Evolutionary conservation across 129 eudicot genomes (phyloP), one percentile per base, ranked within the genome.

Genomic region (Flaveria ramosissima): DNA sequence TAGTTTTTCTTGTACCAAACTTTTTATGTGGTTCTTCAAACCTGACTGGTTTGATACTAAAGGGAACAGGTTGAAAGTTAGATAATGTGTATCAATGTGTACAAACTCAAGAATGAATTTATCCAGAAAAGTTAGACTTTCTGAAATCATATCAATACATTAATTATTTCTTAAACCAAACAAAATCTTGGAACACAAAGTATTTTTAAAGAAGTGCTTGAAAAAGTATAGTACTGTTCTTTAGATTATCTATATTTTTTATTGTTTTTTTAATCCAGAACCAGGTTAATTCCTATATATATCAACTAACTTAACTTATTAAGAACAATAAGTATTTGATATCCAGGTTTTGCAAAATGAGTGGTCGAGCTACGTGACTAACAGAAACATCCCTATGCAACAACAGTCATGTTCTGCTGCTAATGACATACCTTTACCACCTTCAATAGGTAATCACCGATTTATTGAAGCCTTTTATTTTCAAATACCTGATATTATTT

Each of bases 391-490:
- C 13, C 16, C 43, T 47, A 78, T 20, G 42, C 64, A 65, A 41
- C 78, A 39, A 68, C 77, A 9, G 2, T 47, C 32, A 64, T n/a
- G 27, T 61, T 30, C 72, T 13, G 27, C 48, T 73, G 51, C 71
- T 77, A 81, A 80, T 55, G 64, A n/a, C 32, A 77, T 82, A 78
- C 89, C 89, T 70, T 81, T 80, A 17, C 89, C 85, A 27, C 89
- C 90, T 72, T 39, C 78, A 56, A 75, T 78, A 77, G 87, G 95
- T 86, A 76, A 77, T 75, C 69, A n/a, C 30, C 26, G 13, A 14
- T 50, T 67, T 57, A 6, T 75, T 46, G 17, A 14, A 4, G 9
- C 5, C 41, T 66, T 66, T 66, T 7, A 3, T 13, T 14, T 48
- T 48, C 53, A 14, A 48, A 48, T 48, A 1, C 53, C 53, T 48